Conservation (phyloP, 75 land plant species). For the Pinus taeda region DNA sequence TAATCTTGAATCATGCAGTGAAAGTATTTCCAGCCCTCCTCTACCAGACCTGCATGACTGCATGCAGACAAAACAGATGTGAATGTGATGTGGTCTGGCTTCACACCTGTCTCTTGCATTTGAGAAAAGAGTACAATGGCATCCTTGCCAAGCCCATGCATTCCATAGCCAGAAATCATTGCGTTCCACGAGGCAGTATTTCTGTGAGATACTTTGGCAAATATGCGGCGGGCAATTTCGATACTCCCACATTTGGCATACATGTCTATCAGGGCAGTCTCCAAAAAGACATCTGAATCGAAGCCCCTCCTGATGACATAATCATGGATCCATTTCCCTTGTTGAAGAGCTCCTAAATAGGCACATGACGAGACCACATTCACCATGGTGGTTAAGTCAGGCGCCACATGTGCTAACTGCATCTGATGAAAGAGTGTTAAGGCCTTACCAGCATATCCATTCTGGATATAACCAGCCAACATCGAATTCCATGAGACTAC, state of each 20-base stretch:
- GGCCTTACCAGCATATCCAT: conserved; percentile 4
- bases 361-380: conserved; percentile 9
- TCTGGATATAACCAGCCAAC: conserved; percentile 9
- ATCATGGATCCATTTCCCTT: conserved; percentile 17
- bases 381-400: neutral
- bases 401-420: conserved; percentile 5
- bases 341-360: neutral
- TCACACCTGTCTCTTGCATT: conserved; percentile 28
- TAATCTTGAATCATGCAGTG: conserved; percentile 2
- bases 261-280: conserved; percentile 19
- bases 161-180: conserved; percentile 23
- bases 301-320: neutral
- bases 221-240: conserved; percentile 4
- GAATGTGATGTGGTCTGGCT: conserved; percentile 35
- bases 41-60: conserved; percentile 20
- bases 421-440: conserved; percentile 12
- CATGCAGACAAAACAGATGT: conserved; percentile 35
- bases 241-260: conserved; percentile 26
- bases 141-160: conserved; percentile 8
- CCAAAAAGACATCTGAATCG: conserved; percentile 11
- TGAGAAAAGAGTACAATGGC: neutral
- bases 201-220: neutral
- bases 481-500: conserved; percentile 20
- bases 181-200: conserved; percentile 18
- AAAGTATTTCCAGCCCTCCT: neutral